Evolutionary conservation across 768 basidiomycete genomes (phyloP).

Genomic region (Auricularia heimuer): DNA sequence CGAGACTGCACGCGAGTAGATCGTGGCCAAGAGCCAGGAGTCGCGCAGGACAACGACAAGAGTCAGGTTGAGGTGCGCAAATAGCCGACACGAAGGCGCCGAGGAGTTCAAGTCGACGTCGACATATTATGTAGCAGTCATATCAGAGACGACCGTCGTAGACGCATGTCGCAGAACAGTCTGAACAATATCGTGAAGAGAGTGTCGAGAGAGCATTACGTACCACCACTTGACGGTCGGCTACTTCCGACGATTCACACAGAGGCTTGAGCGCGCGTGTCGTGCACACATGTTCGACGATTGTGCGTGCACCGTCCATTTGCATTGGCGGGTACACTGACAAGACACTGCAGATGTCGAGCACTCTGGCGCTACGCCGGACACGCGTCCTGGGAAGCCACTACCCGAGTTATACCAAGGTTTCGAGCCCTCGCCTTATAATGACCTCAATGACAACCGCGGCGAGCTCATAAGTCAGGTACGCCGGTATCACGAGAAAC

Average conservation of each 20-base stretch:
- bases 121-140: too few relatives aligned
- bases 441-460: conserved; percentile 40
- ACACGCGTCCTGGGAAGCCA: conserved; percentile 12
- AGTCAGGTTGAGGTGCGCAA: neutral
- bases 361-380: conserved; percentile 52
- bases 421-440: conserved; percentile 64
- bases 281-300: conserved; percentile 29
- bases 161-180: too few relatives aligned
- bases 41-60: neutral
- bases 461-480: conserved; percentile 21
- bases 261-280: neutral
- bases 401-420: conserved; percentile 55
- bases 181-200: too few relatives aligned
- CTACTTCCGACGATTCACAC: too few relatives aligned
- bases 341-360: conserved; percentile 58
- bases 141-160: too few relatives aligned
- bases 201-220: too few relatives aligned
- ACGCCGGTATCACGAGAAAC: conserved; percentile 5
- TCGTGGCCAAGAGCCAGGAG: too few relatives aligned
- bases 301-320: conserved; percentile 20
- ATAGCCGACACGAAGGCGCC: neutral
- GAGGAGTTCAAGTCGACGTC: too few relatives aligned
- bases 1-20: too few relatives aligned
- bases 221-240: too few relatives aligned
- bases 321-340: conserved; percentile 5